Evolutionary conservation across 163 green algal genomes (phyloP).

Genomic region (Chlorella variabilis): DNA sequence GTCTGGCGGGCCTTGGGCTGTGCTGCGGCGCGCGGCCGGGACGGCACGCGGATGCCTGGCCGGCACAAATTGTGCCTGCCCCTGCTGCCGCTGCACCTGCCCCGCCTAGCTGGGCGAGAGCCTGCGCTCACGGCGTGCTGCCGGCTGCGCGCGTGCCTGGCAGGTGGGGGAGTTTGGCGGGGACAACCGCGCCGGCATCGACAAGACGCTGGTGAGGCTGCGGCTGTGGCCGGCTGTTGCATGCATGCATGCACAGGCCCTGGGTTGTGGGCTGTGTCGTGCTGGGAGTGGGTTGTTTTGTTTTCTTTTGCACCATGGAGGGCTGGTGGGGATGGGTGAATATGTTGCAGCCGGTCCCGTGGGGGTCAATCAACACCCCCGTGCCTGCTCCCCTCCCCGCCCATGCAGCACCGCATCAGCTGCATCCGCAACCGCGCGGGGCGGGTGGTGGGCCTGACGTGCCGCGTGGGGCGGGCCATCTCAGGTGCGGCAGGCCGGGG

Average conservation of each 20-base stretch:
- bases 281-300: too few relatives aligned
- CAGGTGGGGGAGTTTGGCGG: conserved; percentile 90
- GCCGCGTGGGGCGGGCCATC: conserved; percentile 85
- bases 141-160: not conserved
- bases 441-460: conserved; percentile 90
- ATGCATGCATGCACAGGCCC: not conserved
- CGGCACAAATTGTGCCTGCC: not conserved
- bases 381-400: too few relatives aligned
- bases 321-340: too few relatives aligned
- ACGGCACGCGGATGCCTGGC: too few relatives aligned
- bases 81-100: not conserved
- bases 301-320: too few relatives aligned
- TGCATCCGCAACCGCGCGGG: conserved; percentile 87
- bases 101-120: too few relatives aligned
- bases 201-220: conserved; percentile 83
- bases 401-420: conserved; percentile 82
- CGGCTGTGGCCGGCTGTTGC: not conserved
- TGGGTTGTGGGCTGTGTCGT: too few relatives aligned
- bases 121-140: too few relatives aligned
- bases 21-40: too few relatives aligned
- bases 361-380: too few relatives aligned
- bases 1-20: not conserved
- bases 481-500: not conserved
- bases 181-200: conserved; percentile 96
- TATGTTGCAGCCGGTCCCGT: too few relatives aligned